A percentile compares a stretch with the other conserved stretches of the same genome.
phyloP scores from a whole-genome alignment of 2,329 filamentous ascomycete genomes.

The Alternaria panax region DNA sequence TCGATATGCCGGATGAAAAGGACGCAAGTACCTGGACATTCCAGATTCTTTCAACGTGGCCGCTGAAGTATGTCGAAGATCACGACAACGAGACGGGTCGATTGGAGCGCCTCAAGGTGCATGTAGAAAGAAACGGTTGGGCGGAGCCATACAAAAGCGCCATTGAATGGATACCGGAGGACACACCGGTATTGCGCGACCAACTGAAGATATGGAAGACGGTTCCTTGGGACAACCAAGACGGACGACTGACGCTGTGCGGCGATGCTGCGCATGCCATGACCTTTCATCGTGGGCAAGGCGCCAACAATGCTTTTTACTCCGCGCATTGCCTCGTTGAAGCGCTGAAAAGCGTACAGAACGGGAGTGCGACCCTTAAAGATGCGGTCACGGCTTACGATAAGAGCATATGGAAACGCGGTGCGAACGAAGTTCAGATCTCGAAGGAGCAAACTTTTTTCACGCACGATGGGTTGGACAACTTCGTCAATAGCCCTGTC shows the following conservation, averaged over 20 bases:
- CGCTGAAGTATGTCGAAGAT: constrained; percentile 34
- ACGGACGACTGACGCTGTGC: constrained; percentile 45
- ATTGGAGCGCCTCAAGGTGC: constrained; percentile 36
- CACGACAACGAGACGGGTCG: constrained; percentile 36
- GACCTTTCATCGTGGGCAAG: constrained; percentile 52
- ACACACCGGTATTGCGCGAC: constrained; percentile 38
- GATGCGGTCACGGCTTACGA: constrained; percentile 38
- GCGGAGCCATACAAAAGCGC: constrained; percentile 46
- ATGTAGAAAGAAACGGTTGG: constrained; percentile 37
- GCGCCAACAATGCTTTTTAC: constrained; percentile 48
- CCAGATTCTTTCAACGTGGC: constrained; percentile 45
- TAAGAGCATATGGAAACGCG: constrained; percentile 36
- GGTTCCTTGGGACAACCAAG: constrained; percentile 43
- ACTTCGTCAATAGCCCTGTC: constrained; percentile 41
- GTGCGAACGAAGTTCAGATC: constrained; percentile 43
- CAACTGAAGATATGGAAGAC: constrained; percentile 48
- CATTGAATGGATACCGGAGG: constrained; percentile 44
- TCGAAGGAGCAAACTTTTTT: constrained; percentile 43
- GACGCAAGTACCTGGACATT: constrained; percentile 48
- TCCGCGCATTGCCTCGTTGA: constrained; percentile 42
- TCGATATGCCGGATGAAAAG: constrained; percentile 42
- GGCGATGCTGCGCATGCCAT: constrained; percentile 53
- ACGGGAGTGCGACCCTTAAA: constrained; percentile 9
- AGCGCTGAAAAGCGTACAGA: constrained; percentile 29
- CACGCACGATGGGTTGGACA: constrained; percentile 41